Evolutionary conservation across 176 grass and related monocot genomes (phyloP).

Genomic region (Chloris gayana): DNA sequence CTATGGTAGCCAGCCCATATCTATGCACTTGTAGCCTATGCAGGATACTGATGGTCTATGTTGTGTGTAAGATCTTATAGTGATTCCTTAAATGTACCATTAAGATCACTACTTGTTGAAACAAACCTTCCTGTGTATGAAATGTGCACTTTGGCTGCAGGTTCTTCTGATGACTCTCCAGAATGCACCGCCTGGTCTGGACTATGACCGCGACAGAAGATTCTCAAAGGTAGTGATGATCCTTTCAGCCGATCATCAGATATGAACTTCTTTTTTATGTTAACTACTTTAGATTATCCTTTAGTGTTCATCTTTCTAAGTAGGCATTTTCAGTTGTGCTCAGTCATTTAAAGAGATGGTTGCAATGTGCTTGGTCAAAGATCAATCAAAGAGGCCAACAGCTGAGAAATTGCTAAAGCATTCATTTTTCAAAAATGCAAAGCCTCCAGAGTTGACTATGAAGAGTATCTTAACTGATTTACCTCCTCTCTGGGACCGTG

Average conservation of each 20-base stretch:
- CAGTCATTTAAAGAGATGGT: conserved; percentile 99
- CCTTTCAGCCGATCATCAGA: conserved; percentile 54
- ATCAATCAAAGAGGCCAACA: conserved; percentile 98
- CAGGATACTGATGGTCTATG: conserved; percentile 3
- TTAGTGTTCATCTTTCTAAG: conserved; percentile 53
- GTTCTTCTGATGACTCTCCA: conserved; percentile 99
- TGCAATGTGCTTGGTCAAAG: conserved; percentile 99
- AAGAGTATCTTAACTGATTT: conserved; percentile 84
- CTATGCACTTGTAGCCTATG: background rate
- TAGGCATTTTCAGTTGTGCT: conserved; percentile 68
- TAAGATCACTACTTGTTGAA: background rate
- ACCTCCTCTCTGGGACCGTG: conserved; percentile 92
- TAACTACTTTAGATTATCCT: conserved; percentile 23
- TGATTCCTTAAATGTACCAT: background rate
- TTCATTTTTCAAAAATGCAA: conserved; percentile 94
- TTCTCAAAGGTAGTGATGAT: conserved; percentile 92
- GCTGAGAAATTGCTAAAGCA: conserved; percentile 95
- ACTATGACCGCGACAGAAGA: conserved; percentile 96
- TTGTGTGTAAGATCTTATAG: conserved; percentile 1
- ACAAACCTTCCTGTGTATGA: conserved; percentile 2
- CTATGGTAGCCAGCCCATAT: background rate
- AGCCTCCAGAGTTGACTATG: conserved; percentile 80
- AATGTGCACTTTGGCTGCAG: conserved; percentile 44
- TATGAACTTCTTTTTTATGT: conserved; percentile 25
- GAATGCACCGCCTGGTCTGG: conserved; percentile 98